Evolutionary conservation across 345 rosid genomes (phyloP).

Genomic region (Citrus medica): DNA sequence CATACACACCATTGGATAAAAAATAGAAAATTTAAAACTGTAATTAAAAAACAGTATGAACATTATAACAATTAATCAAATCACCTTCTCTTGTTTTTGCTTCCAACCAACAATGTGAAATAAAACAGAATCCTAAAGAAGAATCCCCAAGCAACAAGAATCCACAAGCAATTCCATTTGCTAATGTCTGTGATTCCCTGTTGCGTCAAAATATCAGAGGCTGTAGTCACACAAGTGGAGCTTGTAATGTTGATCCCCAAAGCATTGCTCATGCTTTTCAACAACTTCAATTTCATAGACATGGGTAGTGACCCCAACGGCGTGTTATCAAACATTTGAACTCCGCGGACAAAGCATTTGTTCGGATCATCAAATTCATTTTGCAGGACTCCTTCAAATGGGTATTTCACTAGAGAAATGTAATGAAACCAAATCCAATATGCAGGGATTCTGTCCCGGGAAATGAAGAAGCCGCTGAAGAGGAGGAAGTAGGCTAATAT

Average conservation of each 20-base stretch:
- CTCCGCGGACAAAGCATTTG: conserved; percentile 70
- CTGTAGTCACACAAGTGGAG: conserved; percentile 77
- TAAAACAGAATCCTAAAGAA: conserved; percentile 83
- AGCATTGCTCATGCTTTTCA: conserved; percentile 53
- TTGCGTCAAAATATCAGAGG: conserved; percentile 50
- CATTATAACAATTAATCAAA: not conserved
- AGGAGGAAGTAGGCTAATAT: conserved; percentile 81
- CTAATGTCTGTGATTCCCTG: conserved; percentile 72
- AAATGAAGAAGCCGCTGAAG: conserved; percentile 93
- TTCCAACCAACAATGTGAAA: conserved; percentile 64
- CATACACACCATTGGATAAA: not conserved
- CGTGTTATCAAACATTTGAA: conserved; percentile 79
- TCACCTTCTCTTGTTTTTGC: conserved; percentile 88
- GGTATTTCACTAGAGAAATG: conserved; percentile 80
- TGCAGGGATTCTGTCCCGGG: conserved; percentile 61
- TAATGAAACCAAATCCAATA: conserved; percentile 97
- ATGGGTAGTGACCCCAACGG: conserved; percentile 51
- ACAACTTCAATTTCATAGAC: conserved; percentile 46
- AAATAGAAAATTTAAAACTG: not conserved
- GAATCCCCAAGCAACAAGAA: conserved; percentile 90
- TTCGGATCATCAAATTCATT: conserved; percentile 60
- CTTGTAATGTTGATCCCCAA: conserved; percentile 59
- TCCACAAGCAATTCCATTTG: conserved; percentile 90
- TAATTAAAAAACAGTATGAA: not conserved
- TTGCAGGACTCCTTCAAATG: conserved; percentile 64